A percentile compares a stretch with the other conserved stretches of the same genome.
Evolutionary conservation across 305 asterid species (phyloP).

Genomic region (Ilex paraguariensis): DNA sequence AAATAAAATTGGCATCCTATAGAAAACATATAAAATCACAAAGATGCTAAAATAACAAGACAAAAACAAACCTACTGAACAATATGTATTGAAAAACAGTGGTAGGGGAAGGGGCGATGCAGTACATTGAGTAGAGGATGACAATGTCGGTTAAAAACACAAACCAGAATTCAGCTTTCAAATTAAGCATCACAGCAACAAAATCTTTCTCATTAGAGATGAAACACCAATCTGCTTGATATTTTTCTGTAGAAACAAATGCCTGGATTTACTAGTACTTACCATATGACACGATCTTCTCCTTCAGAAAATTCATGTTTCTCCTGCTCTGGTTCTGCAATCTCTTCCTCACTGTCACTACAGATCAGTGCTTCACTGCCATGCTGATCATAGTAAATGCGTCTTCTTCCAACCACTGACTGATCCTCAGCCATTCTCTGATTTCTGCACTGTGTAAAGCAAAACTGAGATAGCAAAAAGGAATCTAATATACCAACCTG

Average conservation of each 20-base stretch:
- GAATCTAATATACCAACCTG: constrained; percentile 10
- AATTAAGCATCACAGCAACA: no score
- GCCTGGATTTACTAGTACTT: constrained; percentile 15
- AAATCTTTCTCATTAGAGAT: no score
- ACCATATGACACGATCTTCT: constrained; percentile 85
- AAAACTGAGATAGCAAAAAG: constrained; percentile 35
- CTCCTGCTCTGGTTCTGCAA: constrained; percentile 48
- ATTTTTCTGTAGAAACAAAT: neutral
- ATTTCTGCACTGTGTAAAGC: constrained; percentile 72
- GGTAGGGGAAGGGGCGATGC: no score
- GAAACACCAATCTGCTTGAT: neutral
- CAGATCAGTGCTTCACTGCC: constrained; percentile 95
- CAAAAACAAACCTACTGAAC: no score
- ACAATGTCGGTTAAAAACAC: no score
- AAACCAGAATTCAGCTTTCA: no score
- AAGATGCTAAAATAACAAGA: no score
- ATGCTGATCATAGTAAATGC: constrained; percentile 85
- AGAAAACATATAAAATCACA: no score
- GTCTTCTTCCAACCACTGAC: constrained; percentile 87
- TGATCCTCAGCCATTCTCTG: constrained; percentile 99
- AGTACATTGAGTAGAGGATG: no score
- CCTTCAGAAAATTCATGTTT: constrained; percentile 79
- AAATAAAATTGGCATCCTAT: no score
- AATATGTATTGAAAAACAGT: no score
- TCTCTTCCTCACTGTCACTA: constrained; percentile 98